Evolutionary conservation across 768 basidiomycete genomes (phyloP).

Genomic region (Termitomyces sp.): DNA sequence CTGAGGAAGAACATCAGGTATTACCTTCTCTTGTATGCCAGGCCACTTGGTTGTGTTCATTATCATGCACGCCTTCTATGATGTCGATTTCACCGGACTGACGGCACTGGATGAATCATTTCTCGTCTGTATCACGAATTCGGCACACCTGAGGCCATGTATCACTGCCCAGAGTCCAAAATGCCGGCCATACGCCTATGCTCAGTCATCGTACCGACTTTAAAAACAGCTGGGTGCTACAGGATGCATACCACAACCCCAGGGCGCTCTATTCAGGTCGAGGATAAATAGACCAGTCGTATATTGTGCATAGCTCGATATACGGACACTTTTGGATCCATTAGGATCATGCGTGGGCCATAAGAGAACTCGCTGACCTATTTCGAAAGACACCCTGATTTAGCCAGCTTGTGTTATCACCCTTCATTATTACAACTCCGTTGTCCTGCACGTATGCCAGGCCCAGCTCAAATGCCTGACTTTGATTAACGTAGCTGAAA

Average conservation of each 20-base stretch:
- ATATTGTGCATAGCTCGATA: conserved; percentile 59
- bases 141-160: conserved; percentile 60
- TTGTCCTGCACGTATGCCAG: conserved; percentile 55
- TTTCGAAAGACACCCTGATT: conserved; percentile 47
- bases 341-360: not conserved
- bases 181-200: conserved; percentile 78
- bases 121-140: not conserved
- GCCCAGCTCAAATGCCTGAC: conserved; percentile 44
- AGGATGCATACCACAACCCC: conserved; percentile 70
- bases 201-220: not conserved
- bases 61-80: conserved; percentile 81
- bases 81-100: conserved; percentile 81
- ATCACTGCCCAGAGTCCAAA: conserved; percentile 62
- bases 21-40: conserved; percentile 69
- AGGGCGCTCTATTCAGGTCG: conserved; percentile 79
- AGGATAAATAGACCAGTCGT: conserved; percentile 81
- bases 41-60: conserved; percentile 79
- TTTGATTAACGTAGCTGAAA: conserved; percentile 56
- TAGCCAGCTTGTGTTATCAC: conserved; percentile 61
- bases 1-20: not conserved
- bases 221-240: too few species aligned
- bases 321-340: conserved; percentile 53
- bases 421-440: conserved; percentile 69
- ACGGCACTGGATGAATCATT: conserved; percentile 8
- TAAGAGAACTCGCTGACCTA: conserved; percentile 37